Base-by-base conservation (phyloP, 1,139 yeast genomes). In the Lodderomyces theae region DNA sequence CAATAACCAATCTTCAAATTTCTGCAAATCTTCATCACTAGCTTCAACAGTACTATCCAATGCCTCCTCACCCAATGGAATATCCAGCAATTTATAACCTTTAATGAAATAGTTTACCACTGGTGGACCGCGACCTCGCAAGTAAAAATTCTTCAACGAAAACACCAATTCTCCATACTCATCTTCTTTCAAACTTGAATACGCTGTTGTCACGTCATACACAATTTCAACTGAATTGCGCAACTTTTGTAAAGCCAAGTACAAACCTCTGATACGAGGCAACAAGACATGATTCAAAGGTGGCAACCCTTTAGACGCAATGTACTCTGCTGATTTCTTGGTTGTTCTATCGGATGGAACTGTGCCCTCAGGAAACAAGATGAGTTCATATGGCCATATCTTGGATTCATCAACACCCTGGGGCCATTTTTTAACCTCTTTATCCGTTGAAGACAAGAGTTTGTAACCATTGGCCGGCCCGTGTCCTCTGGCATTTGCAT, bases 341-440 rank as follows among this genome's bases (percentile, higher is more conserved):
- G 77, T 72, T 3, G 96, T 88, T 48, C 78, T 74, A 10, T 69
- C 69, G 29, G 94, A 82, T 44, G 86, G 67, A 40, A 89, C 94
- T 0, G 99, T 92, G 2, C 99, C 99, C 61, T 92, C 99, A 1
- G 99, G 98, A 61, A 84, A 92, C 25, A 92, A 60, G 21, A 90
- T 63, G 41, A 92, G 57, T 56, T 68, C 68, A 50, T 79, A 81
- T 49, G 80, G 71, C 68, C 72, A 59, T 40, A 66, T 44, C 37
- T 60, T 47, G 46, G 58, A 50, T 2, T 62, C 42, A 25, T 63
- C 56, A 3, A 48, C 50, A 2, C 74, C 74, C 26, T 50, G 40
- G 2, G 78, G 77, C 74, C 77, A 74, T 35, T 38, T 36, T 25
- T 51, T 54, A 19, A 54, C 56, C 4, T 40, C 34, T 10, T 28